Base-by-base conservation (phyloP, 2,329 filamentous ascomycete genomes). In the Iodosphaeria phyllophila region DNA sequence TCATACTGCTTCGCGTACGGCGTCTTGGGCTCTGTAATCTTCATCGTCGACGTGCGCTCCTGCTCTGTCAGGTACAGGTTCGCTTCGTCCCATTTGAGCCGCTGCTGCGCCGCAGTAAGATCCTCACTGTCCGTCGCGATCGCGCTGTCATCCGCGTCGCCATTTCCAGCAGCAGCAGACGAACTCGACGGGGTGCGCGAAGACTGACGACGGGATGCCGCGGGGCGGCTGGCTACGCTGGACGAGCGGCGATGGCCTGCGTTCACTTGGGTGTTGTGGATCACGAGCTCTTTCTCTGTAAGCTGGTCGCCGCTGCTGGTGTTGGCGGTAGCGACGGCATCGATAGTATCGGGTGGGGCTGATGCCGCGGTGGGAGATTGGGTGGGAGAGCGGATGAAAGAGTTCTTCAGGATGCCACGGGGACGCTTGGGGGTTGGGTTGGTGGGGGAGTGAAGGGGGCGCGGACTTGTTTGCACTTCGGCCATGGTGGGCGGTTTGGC, bases 21-120 rank as follows among this genome's bases (percentile, higher is more conserved):
- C 6, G 89, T 98, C 63, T 98, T 98, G 32, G 89, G 89, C 56
- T 98, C 89, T 37, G 83, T 79, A 35, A 98, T 98, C 62, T 95
- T 98, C 89, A 98, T 98, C 30, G 84, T 93, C 32, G 77, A 75
- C 30, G 74, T 82, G 51, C 79, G 84, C 52, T 95, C 82, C 51
- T 95, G 86, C 55, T 98, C 89, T 6, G 89, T 89, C 26, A 98
- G 65, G 53, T 93, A 98, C 16, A 98, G 65, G 46, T 98, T 98
- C 22, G 80, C 89, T 57, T 98, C 89, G 50, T 98, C 89, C 89
- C 89, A 98, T 56, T 93, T 92, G 37, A 98, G 62, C 33, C 83
- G 74, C 33, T 78, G 75, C 30, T 66, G 73, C 29, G 59, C 61
- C n/a, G n/a, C n/a, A n/a, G n/a, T n/a, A n/a, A n/a, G n/a, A 24